Conservation (phyloP, 345 rosid genomes). For the Arabidopsis arenosa region DNA sequence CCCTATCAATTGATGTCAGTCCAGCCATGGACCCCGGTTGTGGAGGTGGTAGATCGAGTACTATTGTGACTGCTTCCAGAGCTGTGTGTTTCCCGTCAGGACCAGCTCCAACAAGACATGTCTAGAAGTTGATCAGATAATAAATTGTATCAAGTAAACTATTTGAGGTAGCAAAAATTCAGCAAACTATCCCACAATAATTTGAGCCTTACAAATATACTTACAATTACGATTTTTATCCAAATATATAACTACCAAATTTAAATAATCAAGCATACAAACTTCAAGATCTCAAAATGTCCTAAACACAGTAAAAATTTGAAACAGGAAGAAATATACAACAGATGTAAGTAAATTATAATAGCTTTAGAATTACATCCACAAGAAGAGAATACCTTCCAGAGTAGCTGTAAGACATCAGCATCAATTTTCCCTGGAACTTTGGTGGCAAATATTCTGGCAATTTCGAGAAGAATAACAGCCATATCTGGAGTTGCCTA, state of each 20-base stretch:
- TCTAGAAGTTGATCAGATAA: slow-evolving; percentile 53
- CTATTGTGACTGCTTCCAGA: slow-evolving; percentile 97
- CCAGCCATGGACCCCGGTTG: slow-evolving; percentile 97
- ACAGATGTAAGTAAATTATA: slow-evolving; percentile 9
- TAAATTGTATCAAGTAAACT: slow-evolving; percentile 5
- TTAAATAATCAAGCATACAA: slow-evolving; percentile 28
- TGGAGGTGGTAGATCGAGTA: slow-evolving; percentile 98
- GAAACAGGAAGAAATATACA: slow-evolving; percentile 18
- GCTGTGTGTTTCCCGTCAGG: slow-evolving; percentile 98
- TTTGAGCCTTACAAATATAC: slow-evolving; percentile 7
- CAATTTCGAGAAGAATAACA: slow-evolving; percentile 98
- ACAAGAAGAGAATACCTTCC: slow-evolving; percentile 72
- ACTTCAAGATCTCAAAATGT: slow-evolving; percentile 17
- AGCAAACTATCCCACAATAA: slow-evolving; percentile 14
- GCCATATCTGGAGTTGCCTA: slow-evolving; percentile 99
- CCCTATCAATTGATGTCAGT: slow-evolving; percentile 84
- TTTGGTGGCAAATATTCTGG: slow-evolving; percentile 98
- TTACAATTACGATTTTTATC: slow-evolving; percentile 1
- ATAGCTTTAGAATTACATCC: background rate
- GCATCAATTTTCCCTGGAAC: slow-evolving; percentile 99
- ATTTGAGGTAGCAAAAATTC: slow-evolving; percentile 13
- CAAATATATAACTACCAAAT: slow-evolving; percentile 22
- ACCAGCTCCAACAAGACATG: slow-evolving; percentile 99
- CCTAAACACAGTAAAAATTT: slow-evolving; percentile 6
- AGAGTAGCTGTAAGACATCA: slow-evolving; percentile 92